Evolutionary conservation across 164 flowering plant genomes (phyloP).

Genomic region (Piper betle): DNA sequence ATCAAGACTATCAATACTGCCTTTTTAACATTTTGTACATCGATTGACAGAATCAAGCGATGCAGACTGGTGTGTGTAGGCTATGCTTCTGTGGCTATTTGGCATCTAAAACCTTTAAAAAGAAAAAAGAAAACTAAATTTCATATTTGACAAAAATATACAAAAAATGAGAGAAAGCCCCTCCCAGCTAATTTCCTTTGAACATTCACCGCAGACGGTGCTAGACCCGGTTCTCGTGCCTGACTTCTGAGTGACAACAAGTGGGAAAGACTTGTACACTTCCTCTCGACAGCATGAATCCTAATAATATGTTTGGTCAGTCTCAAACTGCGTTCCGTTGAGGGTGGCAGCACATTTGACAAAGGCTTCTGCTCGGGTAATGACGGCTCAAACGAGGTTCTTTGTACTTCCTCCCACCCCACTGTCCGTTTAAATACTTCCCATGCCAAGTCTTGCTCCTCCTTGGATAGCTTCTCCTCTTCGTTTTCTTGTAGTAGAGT

Average conservation of each 20-base stretch:
- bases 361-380: slow-evolving; percentile 20
- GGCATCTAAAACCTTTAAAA: slow-evolving; percentile 1
- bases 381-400: slow-evolving; percentile 35
- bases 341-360: slow-evolving; percentile 6
- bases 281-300: slow-evolving; percentile 23
- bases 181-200: slow-evolving; percentile 68
- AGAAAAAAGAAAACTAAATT: background rate
- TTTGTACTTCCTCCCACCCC: slow-evolving; percentile 78
- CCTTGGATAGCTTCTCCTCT: slow-evolving; percentile 89
- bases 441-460: slow-evolving; percentile 99
- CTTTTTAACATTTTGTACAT: no score
- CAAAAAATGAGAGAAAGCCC: slow-evolving; percentile 9
- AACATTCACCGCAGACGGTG: slow-evolving; percentile 89
- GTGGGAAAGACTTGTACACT: slow-evolving; percentile 79
- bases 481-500: slow-evolving; percentile 94
- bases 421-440: slow-evolving; percentile 51
- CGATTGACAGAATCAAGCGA: no score
- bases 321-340: slow-evolving; percentile 9
- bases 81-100: background rate
- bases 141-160: background rate
- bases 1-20: no score
- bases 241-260: slow-evolving; percentile 72
- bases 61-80: no score
- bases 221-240: slow-evolving; percentile 58
- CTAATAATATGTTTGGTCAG: slow-evolving; percentile 19